Conservation (phyloP, 2,329 filamentous ascomycete genomes). For the Cercospora janseana region DNA sequence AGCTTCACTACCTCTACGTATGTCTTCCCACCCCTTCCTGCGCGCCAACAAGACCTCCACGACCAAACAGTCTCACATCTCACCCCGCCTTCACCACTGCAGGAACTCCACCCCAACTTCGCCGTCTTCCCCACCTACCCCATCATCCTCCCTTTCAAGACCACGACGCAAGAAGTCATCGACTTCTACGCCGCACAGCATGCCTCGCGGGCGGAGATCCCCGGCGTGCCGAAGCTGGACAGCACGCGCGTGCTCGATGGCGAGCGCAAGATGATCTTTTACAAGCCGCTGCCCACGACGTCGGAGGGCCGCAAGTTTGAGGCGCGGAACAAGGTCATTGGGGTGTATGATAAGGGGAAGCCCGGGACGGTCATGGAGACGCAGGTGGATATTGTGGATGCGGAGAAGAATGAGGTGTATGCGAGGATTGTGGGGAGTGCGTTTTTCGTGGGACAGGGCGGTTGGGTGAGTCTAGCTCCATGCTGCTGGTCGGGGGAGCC, state of each 20-base stretch:
- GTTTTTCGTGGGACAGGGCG: slow-evolving; percentile 78
- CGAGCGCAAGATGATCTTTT: slow-evolving; percentile 69
- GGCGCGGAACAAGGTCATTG: slow-evolving; percentile 72
- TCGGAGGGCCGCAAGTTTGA: slow-evolving; percentile 73
- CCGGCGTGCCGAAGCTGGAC: slow-evolving; percentile 74
- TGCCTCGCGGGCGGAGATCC: slow-evolving; percentile 54
- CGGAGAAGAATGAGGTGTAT: slow-evolving; percentile 67
- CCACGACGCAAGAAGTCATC: slow-evolving; percentile 60
- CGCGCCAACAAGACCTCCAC: no score
- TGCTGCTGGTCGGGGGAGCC: no score
- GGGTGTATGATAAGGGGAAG: slow-evolving; percentile 87
- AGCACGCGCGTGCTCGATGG: slow-evolving; percentile 73
- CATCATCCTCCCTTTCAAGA: slow-evolving; percentile 80
- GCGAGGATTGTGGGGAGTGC: slow-evolving; percentile 65
- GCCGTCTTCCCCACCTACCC: slow-evolving; percentile 86
- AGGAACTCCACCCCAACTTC: slow-evolving; percentile 81
- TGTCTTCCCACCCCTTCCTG: slow-evolving; percentile 67
- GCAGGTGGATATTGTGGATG: slow-evolving; percentile 73
- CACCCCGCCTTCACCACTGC: no score
- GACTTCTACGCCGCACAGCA: slow-evolving; percentile 74
- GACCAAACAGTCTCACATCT: no score
- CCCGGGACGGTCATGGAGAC: slow-evolving; percentile 73
- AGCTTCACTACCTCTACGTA: slow-evolving; percentile 92
- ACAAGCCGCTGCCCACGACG: slow-evolving; percentile 70
- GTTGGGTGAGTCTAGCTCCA: no score